Evolutionary conservation across 768 basidiomycete genomes (phyloP), one percentile per base, ranked within the genome.

Genomic region (Auricularia heimuer): DNA sequence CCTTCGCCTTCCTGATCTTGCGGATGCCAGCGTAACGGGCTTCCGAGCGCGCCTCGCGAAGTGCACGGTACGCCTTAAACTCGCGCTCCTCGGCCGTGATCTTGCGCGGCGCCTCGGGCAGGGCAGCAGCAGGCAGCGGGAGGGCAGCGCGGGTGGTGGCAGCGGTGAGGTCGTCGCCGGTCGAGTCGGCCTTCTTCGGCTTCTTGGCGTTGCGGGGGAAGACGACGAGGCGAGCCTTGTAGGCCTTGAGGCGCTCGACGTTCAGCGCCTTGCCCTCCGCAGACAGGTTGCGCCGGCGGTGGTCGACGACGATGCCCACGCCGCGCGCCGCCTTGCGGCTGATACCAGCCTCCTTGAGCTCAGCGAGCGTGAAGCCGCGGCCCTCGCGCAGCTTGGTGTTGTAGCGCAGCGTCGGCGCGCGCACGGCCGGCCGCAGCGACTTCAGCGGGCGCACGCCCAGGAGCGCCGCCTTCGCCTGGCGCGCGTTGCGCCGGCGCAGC

Each of bases 341-440:
- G 75, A 99, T 84, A 61, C 97, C 97, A 68, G 95, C 97, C 74
- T 90, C 92, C 82, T 94, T 97, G 76, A 99, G 83, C 78, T 99
- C 97, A 60, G 84, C 84, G 58, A 92, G 80, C 67, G 95, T 94
- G 83, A 98, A 98, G 64, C 97, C 96, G 73, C 95, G 92, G 65
- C 96, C 96, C 76, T 94, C 91, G 69, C 97, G 92, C 73, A 98
- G 77, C 79, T 97, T 97, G 78, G 90, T 86, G 85, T 98, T 99
- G 88, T 98, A 99, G 71, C 94, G 93, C 71, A 96, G 84, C 68
- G 96, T 98, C 72, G 94, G 96, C 66, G 83, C 92, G 77, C 94
- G 94, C 71, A 99, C 97, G 67, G 95, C 96, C 61, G 96, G 96
- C 73, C 96, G 94, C 72, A 98, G 92, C 76, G 89, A 89, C 67